Conservation (phyloP, 495 filamentous ascomycete species). For the Chaetomidium leptoderma region DNA sequence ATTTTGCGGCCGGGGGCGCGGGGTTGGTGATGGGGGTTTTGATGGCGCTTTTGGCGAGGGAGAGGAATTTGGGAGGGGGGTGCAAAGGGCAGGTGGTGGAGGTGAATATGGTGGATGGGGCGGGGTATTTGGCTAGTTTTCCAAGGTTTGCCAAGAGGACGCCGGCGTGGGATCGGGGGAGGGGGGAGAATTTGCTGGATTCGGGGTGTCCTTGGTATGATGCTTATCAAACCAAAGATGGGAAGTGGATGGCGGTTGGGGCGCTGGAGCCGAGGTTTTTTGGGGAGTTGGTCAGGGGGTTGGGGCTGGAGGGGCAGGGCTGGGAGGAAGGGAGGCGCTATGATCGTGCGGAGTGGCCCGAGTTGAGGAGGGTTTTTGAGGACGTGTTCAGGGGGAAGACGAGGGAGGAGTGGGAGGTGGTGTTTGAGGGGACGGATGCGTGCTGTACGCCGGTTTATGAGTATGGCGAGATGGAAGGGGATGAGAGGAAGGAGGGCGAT, state of each 20-base stretch:
- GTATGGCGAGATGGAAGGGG: constrained; percentile 61
- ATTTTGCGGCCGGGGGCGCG: constrained; percentile 89
- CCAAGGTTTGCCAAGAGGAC: constrained; percentile 59
- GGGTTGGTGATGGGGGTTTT: constrained; percentile 68
- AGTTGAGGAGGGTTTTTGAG: constrained; percentile 56
- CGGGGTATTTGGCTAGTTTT: constrained; percentile 70
- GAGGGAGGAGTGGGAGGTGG: constrained; percentile 71
- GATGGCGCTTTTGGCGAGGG: constrained; percentile 53
- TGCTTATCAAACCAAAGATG: constrained; percentile 79
- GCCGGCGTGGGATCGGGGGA: constrained; percentile 53
- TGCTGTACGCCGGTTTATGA: constrained; percentile 84
- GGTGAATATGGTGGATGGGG: constrained; percentile 94
- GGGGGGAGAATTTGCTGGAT: constrained; percentile 78
- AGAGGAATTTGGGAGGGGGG: constrained; percentile 60
- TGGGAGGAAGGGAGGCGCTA: constrained; percentile 54
- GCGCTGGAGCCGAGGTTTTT: constrained; percentile 88
- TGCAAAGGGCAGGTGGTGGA: constrained; percentile 91
- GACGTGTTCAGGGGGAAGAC: constrained; percentile 66
- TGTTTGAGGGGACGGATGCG: constrained; percentile 87
- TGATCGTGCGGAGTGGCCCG: constrained; percentile 62
- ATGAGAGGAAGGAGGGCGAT: constrained; percentile 54
- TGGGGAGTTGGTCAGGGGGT: constrained; percentile 56
- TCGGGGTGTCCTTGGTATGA: constrained; percentile 84
- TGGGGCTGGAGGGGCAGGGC: constrained; percentile 51
- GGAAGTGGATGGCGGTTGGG: constrained; percentile 82